A percentile compares a stretch with the other conserved stretches of the same genome.
Evolutionary conservation across 1,284 basidiomycete genomes (phyloP).

Genomic region (Puccinia brachypodii): DNA sequence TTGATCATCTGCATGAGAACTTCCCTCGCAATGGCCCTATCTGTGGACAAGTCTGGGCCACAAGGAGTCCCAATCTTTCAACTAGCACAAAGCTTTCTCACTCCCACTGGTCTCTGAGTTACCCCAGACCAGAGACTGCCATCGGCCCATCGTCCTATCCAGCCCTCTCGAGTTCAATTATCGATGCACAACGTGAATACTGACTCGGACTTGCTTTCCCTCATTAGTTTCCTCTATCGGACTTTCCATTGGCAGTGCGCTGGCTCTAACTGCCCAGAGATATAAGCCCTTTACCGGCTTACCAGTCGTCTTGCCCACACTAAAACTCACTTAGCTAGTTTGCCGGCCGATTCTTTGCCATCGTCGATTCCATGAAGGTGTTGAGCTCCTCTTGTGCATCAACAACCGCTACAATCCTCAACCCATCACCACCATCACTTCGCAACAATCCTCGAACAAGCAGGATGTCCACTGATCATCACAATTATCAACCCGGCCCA

Average conservation of each 20-base stretch:
- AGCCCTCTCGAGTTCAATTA: not conserved
- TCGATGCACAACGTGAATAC: not conserved
- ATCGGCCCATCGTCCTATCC: not conserved
- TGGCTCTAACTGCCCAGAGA: not conserved
- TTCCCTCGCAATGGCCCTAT: not conserved
- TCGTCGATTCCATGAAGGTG: not conserved
- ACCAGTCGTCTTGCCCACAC: not conserved
- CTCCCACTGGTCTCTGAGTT: not conserved
- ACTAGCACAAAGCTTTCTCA: not conserved
- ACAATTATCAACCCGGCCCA: conserved; percentile 15
- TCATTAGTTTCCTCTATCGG: not conserved
- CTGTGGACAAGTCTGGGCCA: not conserved
- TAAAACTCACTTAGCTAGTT: not conserved
- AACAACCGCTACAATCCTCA: not conserved
- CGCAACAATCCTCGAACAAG: not conserved
- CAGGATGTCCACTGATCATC: conserved; percentile 18
- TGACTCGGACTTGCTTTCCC: not conserved
- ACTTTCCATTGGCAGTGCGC: not conserved
- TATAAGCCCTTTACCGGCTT: not conserved
- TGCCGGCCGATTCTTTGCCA: not conserved
- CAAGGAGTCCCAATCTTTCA: not conserved
- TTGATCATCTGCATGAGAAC: not conserved
- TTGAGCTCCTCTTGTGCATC: not conserved
- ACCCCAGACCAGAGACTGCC: not conserved
- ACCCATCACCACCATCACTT: not conserved